Evolutionary conservation across 2,329 filamentous ascomycete species (phyloP), one percentile per base, ranked within the genome.

Genomic region (Trichoderma afroharzianum): DNA sequence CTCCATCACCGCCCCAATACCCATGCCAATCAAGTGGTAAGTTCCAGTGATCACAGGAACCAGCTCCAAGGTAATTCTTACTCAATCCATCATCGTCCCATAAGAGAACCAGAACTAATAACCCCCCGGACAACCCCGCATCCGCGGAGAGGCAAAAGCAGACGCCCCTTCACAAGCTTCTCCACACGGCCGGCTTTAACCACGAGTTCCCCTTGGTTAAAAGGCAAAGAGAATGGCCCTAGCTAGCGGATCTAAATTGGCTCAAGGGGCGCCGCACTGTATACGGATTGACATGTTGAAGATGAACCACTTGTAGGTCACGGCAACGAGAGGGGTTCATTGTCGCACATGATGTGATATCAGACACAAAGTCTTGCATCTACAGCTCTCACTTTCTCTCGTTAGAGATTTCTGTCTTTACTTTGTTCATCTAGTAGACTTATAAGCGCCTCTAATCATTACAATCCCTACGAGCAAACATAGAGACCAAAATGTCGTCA

Each of bases 321-420:
- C 26, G 50, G 26, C 8, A n/a, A 47, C 24, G 55, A 59, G 55
- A 68, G 64, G 55, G 64, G 64, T 59, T 47, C 21, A 30, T 24
- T 28, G 63, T 68, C 26, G 28, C 28, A n/a, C 12, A 50, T 59
- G 64, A 68, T 47, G n/a, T 68, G 64, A 68, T 33, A 26, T 68
- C 39, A 57, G 36, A 66, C 30, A 18, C 24, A 53, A 30, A 32
- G 15, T 57, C 32, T 57, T 57, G 32, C 50, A 14, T 43, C 24
- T 28, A 57, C 6, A 6, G 14, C 21, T 21, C 24, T 57, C 21
- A 21, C 33, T 18, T 18, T 14, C 11, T 47, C n/a, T 6, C 8
- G 12, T 33, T 30, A 3, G 36, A 14, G 12, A n/a, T 32, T 21
- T 32, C n/a, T 11, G 28, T 68, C 21, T 59, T n/a, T 21, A 26